Conservation (phyloP, 352 stramenopile genomes). For the Phytophthora colocasiae region DNA sequence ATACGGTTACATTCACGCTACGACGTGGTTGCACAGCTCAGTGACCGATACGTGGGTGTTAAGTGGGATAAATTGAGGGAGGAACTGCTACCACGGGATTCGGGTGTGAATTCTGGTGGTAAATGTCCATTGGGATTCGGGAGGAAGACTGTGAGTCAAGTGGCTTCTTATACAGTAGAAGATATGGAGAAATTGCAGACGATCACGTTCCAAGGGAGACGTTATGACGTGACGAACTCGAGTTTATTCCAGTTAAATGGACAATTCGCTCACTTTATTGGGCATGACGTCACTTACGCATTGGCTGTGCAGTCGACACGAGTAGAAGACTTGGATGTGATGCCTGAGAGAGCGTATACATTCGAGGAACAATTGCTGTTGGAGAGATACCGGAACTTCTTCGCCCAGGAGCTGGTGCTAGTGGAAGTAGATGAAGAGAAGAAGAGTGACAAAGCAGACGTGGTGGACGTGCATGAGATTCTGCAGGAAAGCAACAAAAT, state of each 20-base stretch:
- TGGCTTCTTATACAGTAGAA: slow-evolving; percentile 23
- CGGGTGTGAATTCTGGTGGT: slow-evolving; percentile 21
- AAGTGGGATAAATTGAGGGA: slow-evolving; percentile 55
- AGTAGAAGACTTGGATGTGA: slow-evolving; percentile 48
- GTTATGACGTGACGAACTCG: slow-evolving; percentile 63
- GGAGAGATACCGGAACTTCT: slow-evolving; percentile 59
- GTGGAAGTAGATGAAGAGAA: slow-evolving; percentile 30
- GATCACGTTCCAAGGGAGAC: slow-evolving; percentile 61
- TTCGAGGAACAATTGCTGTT: slow-evolving; percentile 68
- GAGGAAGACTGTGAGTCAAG: slow-evolving; percentile 34
- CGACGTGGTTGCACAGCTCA: slow-evolving; percentile 50
- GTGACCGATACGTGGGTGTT: slow-evolving; percentile 48
- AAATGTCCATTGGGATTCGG: slow-evolving; percentile 76
- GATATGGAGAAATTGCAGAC: slow-evolving; percentile 38
- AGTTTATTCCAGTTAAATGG: slow-evolving; percentile 51
- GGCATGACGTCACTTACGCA: slow-evolving; percentile 66
- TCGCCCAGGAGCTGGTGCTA: slow-evolving; percentile 46
- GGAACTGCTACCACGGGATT: slow-evolving; percentile 40
- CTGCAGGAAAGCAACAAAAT: slow-evolving; percentile 45
- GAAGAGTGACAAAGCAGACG: neutral
- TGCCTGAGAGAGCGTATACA: slow-evolving; percentile 44
- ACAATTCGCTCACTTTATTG: slow-evolving; percentile 60
- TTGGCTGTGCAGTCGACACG: slow-evolving; percentile 54
- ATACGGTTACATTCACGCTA: slow-evolving; percentile 60
- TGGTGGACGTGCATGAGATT: slow-evolving; percentile 50